phyloP scores from a whole-genome alignment of 148 eudicot species.

The Nepenthes gracilis region DNA sequence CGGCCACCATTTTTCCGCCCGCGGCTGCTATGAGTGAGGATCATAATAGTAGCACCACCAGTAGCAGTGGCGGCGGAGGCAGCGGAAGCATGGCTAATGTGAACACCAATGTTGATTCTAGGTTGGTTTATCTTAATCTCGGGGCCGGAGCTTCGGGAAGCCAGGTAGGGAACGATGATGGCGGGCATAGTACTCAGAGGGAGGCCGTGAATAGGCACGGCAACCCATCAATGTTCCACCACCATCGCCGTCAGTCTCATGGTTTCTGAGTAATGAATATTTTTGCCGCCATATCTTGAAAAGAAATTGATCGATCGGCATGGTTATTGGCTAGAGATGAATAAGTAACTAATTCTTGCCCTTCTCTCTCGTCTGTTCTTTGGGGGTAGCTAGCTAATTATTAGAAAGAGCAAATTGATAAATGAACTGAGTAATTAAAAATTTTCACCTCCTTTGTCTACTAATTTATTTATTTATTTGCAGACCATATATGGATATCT shows the following conservation, averaged over 20 bases:
- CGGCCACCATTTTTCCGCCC: neutral
- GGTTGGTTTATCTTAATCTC: conserved; percentile 3
- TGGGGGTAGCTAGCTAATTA: too few species aligned
- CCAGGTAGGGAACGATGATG: conserved; percentile 1
- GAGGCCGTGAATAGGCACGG: too few species aligned
- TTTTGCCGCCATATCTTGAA: too few species aligned
- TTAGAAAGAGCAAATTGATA: too few species aligned
- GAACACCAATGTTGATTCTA: conserved; percentile 3
- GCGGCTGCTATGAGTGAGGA: neutral
- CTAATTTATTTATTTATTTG: too few species aligned
- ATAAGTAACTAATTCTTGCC: too few species aligned
- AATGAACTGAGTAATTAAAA: too few species aligned
- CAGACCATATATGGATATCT: too few species aligned
- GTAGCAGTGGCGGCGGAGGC: neutral
- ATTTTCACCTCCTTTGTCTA: too few species aligned
- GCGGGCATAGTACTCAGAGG: neutral
- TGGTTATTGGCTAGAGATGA: too few species aligned
- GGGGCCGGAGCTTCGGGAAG: neutral
- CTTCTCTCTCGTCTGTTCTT: too few species aligned
- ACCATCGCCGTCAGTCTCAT: neutral
- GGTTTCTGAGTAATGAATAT: neutral
- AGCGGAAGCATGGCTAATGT: neutral
- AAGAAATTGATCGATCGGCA: too few species aligned
- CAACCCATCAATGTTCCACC: neutral
- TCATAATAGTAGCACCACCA: neutral